phyloP scores from a whole-genome alignment of 495 filamentous ascomycete species.

The Trichoderma gamsii region DNA sequence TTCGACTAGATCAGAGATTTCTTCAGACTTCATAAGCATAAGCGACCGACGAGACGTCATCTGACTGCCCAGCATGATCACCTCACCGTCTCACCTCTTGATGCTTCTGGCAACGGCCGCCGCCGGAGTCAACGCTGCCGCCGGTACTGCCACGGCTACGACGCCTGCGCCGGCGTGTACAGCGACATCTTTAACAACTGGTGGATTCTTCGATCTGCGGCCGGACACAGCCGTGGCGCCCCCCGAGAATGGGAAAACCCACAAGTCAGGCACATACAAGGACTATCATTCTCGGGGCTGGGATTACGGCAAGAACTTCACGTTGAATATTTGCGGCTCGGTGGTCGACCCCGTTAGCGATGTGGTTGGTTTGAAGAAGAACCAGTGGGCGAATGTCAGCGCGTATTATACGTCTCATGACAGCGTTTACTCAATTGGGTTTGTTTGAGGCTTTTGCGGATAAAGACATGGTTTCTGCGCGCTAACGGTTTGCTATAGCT shows the following conservation, averaged over 20 bases:
- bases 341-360: constrained; percentile 71
- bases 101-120: constrained; percentile 15
- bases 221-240: constrained; percentile 53
- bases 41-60: background rate
- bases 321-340: constrained; percentile 85
- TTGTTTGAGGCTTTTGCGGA: constrained; percentile 26
- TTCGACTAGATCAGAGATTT: no score
- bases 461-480: background rate
- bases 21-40: background rate
- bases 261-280: constrained; percentile 45
- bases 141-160: constrained; percentile 21
- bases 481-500: constrained; percentile 37
- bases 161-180: constrained; percentile 62
- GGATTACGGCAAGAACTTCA: constrained; percentile 87
- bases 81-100: background rate
- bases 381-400: constrained; percentile 72
- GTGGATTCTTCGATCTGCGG: constrained; percentile 85
- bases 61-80: background rate
- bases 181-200: constrained; percentile 59
- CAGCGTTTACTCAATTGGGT: constrained; percentile 82
- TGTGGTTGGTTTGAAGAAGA: constrained; percentile 60
- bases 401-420: constrained; percentile 76
- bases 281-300: constrained; percentile 81
- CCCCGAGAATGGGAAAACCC: constrained; percentile 52
- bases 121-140: constrained; percentile 1